These are phyloP conservation scores for Mortierella sp. DNA, from an alignment of 371 early-diverging fungal species.

Conservation along the genomic window DNA sequence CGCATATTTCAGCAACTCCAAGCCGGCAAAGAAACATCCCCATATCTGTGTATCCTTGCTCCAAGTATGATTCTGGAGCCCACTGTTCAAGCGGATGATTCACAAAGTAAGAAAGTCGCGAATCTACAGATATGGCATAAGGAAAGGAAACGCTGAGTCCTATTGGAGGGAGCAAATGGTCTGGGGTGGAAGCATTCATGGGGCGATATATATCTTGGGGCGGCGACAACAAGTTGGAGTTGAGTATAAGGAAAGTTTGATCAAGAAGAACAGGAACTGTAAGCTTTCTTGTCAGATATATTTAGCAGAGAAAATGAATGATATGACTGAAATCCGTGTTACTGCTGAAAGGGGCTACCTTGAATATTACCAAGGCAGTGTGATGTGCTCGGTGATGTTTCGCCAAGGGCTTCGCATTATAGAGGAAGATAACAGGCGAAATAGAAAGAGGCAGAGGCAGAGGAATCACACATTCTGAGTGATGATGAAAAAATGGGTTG, in stretches of 20 bases:
- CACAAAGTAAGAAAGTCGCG: background rate
- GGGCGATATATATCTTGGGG: background rate
- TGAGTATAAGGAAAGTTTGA: no score
- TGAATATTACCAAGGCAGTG: background rate
- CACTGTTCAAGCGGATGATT: background rate
- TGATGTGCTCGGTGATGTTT: conserved; percentile 4
- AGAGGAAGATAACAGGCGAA: no score
- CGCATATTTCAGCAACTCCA: background rate
- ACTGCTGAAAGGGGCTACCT: background rate
- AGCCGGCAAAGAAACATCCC: background rate
- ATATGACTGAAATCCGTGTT: background rate
- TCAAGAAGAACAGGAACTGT: no score
- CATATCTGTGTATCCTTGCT: background rate
- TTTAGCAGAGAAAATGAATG: background rate
- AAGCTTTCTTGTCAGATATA: background rate
- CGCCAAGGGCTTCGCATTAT: background rate
- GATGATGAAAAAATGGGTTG: no score
- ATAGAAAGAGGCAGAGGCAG: no score
- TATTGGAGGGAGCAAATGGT: background rate
- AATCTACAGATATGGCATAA: background rate
- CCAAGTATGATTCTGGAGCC: background rate
- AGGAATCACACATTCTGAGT: no score
- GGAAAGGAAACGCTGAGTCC: background rate
- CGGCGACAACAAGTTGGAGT: background rate
- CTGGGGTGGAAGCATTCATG: background rate